phyloP scores from a whole-genome alignment of 2,329 filamentous ascomycete genomes.

The Amauroascus niger region DNA sequence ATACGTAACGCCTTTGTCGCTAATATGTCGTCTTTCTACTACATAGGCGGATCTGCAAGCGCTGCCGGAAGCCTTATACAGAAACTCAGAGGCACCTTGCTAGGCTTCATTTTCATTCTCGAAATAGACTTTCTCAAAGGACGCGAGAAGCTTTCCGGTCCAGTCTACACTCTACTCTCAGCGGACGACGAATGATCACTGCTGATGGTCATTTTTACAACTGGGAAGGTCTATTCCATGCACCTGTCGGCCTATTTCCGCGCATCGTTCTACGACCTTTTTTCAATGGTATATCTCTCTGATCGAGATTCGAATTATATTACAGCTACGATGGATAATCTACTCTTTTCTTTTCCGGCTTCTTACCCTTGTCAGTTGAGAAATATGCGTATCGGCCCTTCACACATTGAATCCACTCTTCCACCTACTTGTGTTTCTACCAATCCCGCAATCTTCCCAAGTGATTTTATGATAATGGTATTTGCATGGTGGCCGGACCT shows the following conservation, averaged over 20 bases:
- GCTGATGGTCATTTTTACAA: not conserved
- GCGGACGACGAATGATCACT: not conserved
- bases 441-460: not conserved
- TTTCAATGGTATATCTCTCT: too few species aligned
- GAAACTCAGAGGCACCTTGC: slow-evolving; percentile 72
- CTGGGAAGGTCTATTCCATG: not conserved
- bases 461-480: not conserved
- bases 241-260: not conserved
- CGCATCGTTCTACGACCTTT: not conserved
- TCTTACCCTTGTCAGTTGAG: not conserved
- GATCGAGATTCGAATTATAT: not conserved
- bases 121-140: slow-evolving; percentile 91
- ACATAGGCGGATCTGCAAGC: slow-evolving; percentile 76
- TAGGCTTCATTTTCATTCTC: slow-evolving; percentile 91
- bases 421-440: not conserved
- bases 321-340: not conserved
- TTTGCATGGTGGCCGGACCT: slow-evolving; percentile 8
- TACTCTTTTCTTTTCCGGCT: not conserved
- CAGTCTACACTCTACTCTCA: slow-evolving; percentile 71
- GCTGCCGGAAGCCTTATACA: slow-evolving; percentile 79
- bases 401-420: not conserved
- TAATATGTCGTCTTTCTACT: slow-evolving; percentile 5
- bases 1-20: not conserved
- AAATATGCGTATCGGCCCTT: not conserved
- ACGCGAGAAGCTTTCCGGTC: slow-evolving; percentile 74